Base-by-base conservation (phyloP, 2,329 filamentous ascomycete genomes). In the Claviceps africana region DNA sequence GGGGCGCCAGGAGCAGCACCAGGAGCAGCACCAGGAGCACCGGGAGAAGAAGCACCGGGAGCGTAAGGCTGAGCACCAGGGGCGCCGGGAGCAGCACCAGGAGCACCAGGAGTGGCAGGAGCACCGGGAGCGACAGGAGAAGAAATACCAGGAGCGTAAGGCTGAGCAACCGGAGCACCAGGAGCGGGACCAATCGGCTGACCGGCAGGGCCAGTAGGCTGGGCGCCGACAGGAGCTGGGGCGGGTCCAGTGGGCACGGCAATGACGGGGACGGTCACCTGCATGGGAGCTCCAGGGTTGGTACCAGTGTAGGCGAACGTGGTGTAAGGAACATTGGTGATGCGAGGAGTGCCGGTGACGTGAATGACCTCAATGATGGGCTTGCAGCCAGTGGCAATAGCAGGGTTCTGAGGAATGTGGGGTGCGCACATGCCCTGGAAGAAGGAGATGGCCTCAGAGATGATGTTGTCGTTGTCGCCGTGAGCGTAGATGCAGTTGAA, bases 371-470 rank as follows among this genome's bases (percentile, higher is more conserved):
- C 76, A 60, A 80, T 79, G 65, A 81, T 72, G 40, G 75, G 74
- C 25, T 85, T 81, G 59, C 88, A 81, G 56, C 79, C 82, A 48
- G 86, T 94, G 63, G 88, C 79, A 62, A 97, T 86, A 57, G 77
- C 86, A n/a, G 90, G 88, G 78, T 96, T 95, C 65, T 78, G 61
- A 17, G 77, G 73, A 37, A 88, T 77, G 69, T 84, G 83, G 51
- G 77, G 71, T 53, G 86, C 88, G 73, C 91, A 97, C 70, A 97
- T 87, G 66, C 90, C 90, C 69, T 90, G 84, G 75, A 96, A 85
- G 80, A 87, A 95, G 61, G 79, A 78, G 54, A 93, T 77, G 55
- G 88, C 87, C 60, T 81, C 71, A 51, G 80, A 74, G 60, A 91
- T 76, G 64, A 86, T 78, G 46, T 78, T 72, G 55, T 83, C 77